phyloP scores from a whole-genome alignment of 2,329 filamentous ascomycete species.

The Metarhizium rileyi region DNA sequence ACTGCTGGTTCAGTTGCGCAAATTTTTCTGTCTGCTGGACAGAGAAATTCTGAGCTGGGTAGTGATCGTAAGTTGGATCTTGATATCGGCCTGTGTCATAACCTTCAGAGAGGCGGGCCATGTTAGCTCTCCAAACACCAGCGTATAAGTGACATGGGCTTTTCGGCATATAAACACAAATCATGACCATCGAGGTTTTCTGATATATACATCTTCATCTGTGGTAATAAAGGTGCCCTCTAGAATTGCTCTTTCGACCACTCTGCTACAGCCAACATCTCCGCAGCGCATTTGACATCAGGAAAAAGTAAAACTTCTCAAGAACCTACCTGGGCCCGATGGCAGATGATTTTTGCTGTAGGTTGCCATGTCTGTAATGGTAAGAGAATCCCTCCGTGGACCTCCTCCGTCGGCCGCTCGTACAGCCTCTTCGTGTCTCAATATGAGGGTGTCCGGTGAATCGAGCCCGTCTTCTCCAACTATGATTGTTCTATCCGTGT shows the following conservation, averaged over 20 bases:
- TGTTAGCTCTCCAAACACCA: conserved; percentile 1
- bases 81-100: conserved; percentile 53
- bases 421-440: conserved; percentile 47
- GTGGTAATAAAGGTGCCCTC: background rate
- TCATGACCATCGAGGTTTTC: background rate
- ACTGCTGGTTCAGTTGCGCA: conserved; percentile 43
- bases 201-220: too few species aligned
- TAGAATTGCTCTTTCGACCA: background rate
- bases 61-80: conserved; percentile 44
- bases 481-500: conserved; percentile 46
- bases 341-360: conserved; percentile 71
- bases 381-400: conserved; percentile 47
- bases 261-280: background rate
- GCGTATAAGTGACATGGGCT: background rate
- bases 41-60: conserved; percentile 36
- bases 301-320: background rate
- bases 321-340: conserved; percentile 72
- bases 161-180: too few species aligned
- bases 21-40: conserved; percentile 40
- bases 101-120: conserved; percentile 25
- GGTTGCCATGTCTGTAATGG: conserved; percentile 30
- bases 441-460: conserved; percentile 46
- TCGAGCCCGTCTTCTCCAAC: conserved; percentile 43
- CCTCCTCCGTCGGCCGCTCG: conserved; percentile 42
- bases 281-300: background rate